These are phyloP conservation scores for Coniella vitis DNA, from an alignment of 2,329 filamentous ascomycete species.

Conservation along the genomic window DNA sequence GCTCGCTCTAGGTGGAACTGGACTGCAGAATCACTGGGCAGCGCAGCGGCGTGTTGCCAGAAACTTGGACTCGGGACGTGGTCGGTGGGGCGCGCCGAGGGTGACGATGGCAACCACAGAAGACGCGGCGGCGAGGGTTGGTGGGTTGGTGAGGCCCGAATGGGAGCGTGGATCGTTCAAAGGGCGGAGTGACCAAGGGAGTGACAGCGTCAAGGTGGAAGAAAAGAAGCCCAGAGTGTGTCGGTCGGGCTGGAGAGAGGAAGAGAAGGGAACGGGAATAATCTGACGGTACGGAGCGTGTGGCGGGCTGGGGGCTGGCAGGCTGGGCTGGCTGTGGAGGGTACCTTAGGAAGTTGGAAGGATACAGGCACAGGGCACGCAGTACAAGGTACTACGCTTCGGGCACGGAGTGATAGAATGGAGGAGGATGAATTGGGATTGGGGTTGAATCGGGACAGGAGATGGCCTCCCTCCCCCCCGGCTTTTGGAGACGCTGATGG, in stretches of 20 bases:
- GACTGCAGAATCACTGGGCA: neutral
- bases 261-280: slow-evolving; percentile 1
- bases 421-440: too few relatives aligned
- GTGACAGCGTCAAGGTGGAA: neutral
- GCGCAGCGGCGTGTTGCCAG: neutral
- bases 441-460: too few relatives aligned
- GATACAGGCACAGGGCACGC: too few relatives aligned
- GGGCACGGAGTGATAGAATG: too few relatives aligned
- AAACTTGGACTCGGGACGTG: neutral
- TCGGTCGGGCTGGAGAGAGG: neutral
- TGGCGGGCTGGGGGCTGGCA: neutral
- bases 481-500: too few relatives aligned
- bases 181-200: slow-evolving; percentile 5
- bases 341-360: too few relatives aligned
- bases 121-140: neutral
- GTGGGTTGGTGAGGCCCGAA: neutral
- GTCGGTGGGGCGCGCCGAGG: neutral
- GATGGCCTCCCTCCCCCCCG: too few relatives aligned
- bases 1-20: neutral
- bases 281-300: neutral
- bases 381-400: too few relatives aligned
- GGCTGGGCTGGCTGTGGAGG: neutral
- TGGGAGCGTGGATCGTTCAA: neutral
- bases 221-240: slow-evolving; percentile 2
- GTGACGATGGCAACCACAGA: neutral